Conservation (phyloP, 805 yeast genomes). For the Zygosaccharomyces pseudorouxii region DNA sequence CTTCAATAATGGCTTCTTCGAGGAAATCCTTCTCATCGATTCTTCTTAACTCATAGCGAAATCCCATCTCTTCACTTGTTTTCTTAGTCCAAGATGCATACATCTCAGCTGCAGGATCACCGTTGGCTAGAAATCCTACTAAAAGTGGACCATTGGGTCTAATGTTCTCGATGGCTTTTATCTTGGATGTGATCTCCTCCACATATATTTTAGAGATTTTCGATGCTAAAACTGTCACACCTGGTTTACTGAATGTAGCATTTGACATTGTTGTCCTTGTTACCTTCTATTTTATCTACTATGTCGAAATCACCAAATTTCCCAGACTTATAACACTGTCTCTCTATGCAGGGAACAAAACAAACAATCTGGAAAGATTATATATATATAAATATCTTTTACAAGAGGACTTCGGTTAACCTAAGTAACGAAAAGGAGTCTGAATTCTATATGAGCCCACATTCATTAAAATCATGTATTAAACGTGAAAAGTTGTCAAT, state of each 20-base stretch:
- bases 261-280: conserved; percentile 24
- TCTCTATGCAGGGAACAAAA: too few species aligned
- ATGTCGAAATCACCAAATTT: background rate
- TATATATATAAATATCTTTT: background rate
- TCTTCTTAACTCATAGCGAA: conserved; percentile 70
- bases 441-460: background rate
- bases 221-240: conserved; percentile 82
- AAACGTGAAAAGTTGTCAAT: background rate
- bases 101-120: conserved; percentile 92
- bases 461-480: background rate
- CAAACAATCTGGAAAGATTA: background rate
- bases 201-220: conserved; percentile 77
- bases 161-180: conserved; percentile 40
- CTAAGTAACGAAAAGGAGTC: background rate
- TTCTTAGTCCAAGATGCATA: conserved; percentile 96
- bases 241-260: conserved; percentile 37
- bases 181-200: conserved; percentile 62
- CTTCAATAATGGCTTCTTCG: conserved; percentile 76
- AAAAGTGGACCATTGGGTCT: conserved; percentile 57
- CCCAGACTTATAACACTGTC: too few species aligned
- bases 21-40: conserved; percentile 71
- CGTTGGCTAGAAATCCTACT: conserved; percentile 88
- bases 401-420: background rate
- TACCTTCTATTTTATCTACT: background rate
- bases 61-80: conserved; percentile 82